These are phyloP conservation scores for Cercospora berteroae DNA, from an alignment of 2,329 filamentous ascomycete genomes.

Conservation along the genomic window DNA sequence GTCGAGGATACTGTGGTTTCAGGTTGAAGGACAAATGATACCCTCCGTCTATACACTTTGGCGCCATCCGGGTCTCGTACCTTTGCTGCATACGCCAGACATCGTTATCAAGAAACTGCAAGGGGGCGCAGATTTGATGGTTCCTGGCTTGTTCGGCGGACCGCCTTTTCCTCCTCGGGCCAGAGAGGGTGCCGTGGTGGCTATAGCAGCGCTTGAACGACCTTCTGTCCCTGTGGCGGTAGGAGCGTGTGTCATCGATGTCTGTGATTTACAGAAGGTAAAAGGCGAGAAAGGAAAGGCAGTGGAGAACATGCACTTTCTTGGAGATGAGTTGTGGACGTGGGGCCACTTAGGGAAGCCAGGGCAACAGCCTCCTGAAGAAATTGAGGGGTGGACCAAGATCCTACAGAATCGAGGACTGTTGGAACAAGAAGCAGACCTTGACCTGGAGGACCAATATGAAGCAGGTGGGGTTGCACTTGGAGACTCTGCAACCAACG, in stretches of 20 bases:
- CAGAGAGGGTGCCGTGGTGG: conserved; percentile 61
- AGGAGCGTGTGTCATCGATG: conserved; percentile 63
- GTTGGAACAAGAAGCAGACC: conserved; percentile 41
- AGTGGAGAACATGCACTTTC: conserved; percentile 65
- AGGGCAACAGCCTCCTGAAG: conserved; percentile 53
- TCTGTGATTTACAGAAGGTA: conserved; percentile 55
- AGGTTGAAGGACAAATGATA: conserved; percentile 57
- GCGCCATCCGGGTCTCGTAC: conserved; percentile 60
- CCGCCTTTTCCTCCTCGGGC: conserved; percentile 62
- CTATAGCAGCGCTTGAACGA: conserved; percentile 58
- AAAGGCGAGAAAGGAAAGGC: conserved; percentile 63
- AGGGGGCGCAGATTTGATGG: conserved; percentile 67
- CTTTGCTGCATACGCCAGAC: conserved; percentile 62
- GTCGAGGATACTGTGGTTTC: conserved; percentile 63
- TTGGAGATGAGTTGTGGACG: conserved; percentile 66
- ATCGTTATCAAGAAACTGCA: conserved; percentile 63
- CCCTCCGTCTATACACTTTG: conserved; percentile 64
- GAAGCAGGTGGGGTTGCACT: conserved; percentile 50
- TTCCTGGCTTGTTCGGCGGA: conserved; percentile 62
- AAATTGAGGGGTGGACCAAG: conserved; percentile 53
- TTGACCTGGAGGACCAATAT: conserved; percentile 47
- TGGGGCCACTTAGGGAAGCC: conserved; percentile 57
- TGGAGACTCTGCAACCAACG: conserved; percentile 21
- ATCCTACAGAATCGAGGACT: conserved; percentile 38
- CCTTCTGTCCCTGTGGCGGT: conserved; percentile 63